A percentile compares a stretch with the other conserved stretches of the same genome.
These are phyloP conservation scores for Phaeosphaeria sp. DNA, from an alignment of 2,329 filamentous ascomycete species.

Conservation along the genomic window DNA sequence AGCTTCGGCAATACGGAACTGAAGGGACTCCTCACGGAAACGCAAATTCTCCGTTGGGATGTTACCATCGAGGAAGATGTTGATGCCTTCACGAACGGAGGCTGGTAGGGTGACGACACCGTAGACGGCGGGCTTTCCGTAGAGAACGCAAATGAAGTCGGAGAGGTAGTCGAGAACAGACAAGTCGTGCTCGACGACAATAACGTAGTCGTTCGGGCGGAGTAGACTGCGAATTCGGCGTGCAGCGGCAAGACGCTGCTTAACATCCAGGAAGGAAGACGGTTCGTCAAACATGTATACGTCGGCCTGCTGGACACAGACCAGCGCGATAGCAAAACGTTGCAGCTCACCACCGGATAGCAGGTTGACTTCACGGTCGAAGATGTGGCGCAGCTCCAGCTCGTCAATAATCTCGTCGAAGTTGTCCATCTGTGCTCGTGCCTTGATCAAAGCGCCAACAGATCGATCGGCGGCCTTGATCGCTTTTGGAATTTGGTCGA, in stretches of 20 bases:
- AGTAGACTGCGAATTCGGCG: constrained; percentile 91
- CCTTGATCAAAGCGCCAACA: constrained; percentile 79
- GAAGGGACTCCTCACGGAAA: constrained; percentile 95
- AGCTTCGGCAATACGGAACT: constrained; percentile 91
- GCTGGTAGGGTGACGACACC: constrained; percentile 96
- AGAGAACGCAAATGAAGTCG: constrained; percentile 97
- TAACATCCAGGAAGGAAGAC: constrained; percentile 98
- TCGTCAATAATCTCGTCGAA: constrained; percentile 80
- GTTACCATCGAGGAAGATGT: constrained; percentile 97
- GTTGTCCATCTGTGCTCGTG: constrained; percentile 78
- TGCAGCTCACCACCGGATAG: constrained; percentile 98
- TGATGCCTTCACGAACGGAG: constrained; percentile 98
- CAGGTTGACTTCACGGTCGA: constrained; percentile 86
- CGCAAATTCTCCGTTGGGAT: constrained; percentile 98
- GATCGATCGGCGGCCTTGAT: constrained; percentile 82
- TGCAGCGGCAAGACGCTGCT: constrained; percentile 93
- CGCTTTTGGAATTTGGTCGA: constrained; percentile 95
- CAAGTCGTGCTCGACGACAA: constrained; percentile 99
- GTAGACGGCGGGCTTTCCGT: constrained; percentile 93
- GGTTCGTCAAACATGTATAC: constrained; percentile 99
- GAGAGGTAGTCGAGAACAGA: constrained; percentile 98
- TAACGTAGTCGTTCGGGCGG: constrained; percentile 90
- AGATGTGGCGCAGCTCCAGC: constrained; percentile 86
- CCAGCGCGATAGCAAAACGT: constrained; percentile 94
- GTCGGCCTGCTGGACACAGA: constrained; percentile 94